Base-by-base conservation (phyloP, 331 rosid genomes). In the Erythrophleum ivorense region DNA sequence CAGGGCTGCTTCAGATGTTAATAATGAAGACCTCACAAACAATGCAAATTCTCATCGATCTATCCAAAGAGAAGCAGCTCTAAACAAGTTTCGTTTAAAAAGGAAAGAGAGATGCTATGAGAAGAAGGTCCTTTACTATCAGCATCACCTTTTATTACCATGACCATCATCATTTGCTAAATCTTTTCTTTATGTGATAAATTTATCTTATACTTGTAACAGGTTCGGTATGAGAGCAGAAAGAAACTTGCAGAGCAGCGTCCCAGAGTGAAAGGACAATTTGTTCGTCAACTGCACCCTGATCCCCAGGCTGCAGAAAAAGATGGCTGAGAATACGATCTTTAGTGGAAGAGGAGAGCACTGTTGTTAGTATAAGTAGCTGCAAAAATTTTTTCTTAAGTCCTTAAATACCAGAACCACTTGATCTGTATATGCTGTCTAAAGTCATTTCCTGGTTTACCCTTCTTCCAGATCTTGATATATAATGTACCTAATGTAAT, bases 161-260 rank as follows among this genome's bases (percentile, higher is more conserved):
- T 49, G 68, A 18, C 69, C 43, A 53, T 41, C 64, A 70, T 82
- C 54, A 62, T 80, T 74, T 68, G 55, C 24, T 3, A 48, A 38
- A 3, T 8, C 41, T 50, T 76, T 66, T n/a, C 19, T 65, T 31
- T 31, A 12, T 29, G 7, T 78, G 64, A 81, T 82, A 50, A 84
- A 33, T 38, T 50, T 68, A 60, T 71, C 76, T 84, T 86, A 65
- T 40, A 48, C 80, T 81, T 63, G 55, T 55, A n/a, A 73, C 83
- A 96, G 99, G 99, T 96, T 83, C 95, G 98, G 54, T 96, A 96
- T 5, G 99, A 96, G 89, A 96, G 99, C 92, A 85, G 99, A 78
- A 96, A 96, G 85, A 96, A 94, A 86, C 92, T 96, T 34, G 99
- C 99, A 31, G 99, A 96, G 88, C 98, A 94, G 85, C 97, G 99